phyloP scores from a whole-genome alignment of 768 basidiomycete species.

The Lyophyllum semitale region DNA sequence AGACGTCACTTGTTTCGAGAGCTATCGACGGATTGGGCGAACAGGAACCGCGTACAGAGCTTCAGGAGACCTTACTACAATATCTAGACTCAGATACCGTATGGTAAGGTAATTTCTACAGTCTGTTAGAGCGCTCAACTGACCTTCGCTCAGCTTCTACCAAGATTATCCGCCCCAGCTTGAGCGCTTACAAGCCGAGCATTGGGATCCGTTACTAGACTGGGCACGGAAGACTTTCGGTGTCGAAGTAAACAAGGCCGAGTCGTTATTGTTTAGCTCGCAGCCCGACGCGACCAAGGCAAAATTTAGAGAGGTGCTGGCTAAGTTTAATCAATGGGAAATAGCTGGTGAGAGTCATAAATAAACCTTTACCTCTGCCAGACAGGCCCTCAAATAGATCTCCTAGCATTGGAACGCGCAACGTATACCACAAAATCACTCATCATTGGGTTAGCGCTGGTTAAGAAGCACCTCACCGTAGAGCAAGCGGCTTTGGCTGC shows the following conservation, averaged over 20 bases:
- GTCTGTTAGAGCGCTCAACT: neutral
- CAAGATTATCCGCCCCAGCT: conserved; percentile 75
- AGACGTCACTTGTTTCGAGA: conserved; percentile 92
- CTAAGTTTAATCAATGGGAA: conserved; percentile 77
- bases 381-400: neutral
- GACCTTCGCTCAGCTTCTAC: conserved; percentile 63
- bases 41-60: conserved; percentile 54
- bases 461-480: conserved; percentile 71
- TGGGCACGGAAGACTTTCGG: conserved; percentile 74
- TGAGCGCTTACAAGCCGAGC: conserved; percentile 71
- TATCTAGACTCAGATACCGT: conserved; percentile 96
- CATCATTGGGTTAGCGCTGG: conserved; percentile 82
- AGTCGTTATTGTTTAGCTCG: conserved; percentile 67
- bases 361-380: neutral
- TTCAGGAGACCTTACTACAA: conserved; percentile 68
- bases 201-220: conserved; percentile 87
- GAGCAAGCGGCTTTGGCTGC: conserved; percentile 86
- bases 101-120: conserved; percentile 50
- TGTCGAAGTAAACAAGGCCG: conserved; percentile 67
- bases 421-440: conserved; percentile 91
- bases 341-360: conserved; percentile 69
- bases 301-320: conserved; percentile 58
- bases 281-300: conserved; percentile 72
- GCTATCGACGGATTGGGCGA: conserved; percentile 81
- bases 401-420: conserved; percentile 84